Percentiles rank a stretch among this genome's conserved stretches.
phyloP scores from a whole-genome alignment of 1,139 yeast species.

The Taphrina communis region DNA sequence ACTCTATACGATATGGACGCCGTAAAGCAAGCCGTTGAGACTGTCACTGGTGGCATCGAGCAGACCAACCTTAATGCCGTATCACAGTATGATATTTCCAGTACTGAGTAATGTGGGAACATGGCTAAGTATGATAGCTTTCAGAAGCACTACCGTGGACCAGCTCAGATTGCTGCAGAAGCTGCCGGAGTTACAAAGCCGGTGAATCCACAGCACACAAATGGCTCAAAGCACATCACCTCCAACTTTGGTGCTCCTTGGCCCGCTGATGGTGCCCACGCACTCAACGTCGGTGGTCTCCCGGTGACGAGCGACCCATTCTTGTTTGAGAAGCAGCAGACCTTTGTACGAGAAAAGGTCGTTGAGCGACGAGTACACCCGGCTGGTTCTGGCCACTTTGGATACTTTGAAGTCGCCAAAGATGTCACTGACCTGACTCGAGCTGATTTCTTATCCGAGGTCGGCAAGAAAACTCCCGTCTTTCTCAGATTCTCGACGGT shows the following conservation, averaged over 20 bases:
- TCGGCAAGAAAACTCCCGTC: conserved; percentile 59
- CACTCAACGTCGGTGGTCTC: conserved; percentile 36
- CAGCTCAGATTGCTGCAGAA: conserved; percentile 35
- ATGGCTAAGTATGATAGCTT: conserved; percentile 6
- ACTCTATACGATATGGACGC: conserved; percentile 9
- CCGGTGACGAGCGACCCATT: conserved; percentile 30
- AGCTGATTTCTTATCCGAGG: conserved; percentile 57
- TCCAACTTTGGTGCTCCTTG: conserved; percentile 34
- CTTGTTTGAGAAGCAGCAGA: conserved; percentile 39
- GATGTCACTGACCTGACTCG: conserved; percentile 60
- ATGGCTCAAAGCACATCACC: conserved; percentile 22
- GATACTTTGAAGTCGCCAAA: conserved; percentile 63
- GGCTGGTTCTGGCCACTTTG: conserved; percentile 67
- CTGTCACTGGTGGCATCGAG: conserved; percentile 30
- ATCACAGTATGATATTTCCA: conserved; percentile 12
- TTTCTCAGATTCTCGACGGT: conserved; percentile 63
- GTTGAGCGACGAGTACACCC: conserved; percentile 70
- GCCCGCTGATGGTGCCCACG: conserved; percentile 35
- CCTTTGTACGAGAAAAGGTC: conserved; percentile 52
- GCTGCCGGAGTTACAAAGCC: conserved; percentile 31
- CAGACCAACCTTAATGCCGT: conserved; percentile 27
- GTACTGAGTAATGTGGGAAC: not conserved
- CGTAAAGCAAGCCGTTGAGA: conserved; percentile 27
- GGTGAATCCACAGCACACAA: conserved; percentile 7
- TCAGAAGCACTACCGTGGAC: conserved; percentile 34